Base-by-base conservation (phyloP, 495 filamentous ascomycete species). In the Penicillium fimorum region DNA sequence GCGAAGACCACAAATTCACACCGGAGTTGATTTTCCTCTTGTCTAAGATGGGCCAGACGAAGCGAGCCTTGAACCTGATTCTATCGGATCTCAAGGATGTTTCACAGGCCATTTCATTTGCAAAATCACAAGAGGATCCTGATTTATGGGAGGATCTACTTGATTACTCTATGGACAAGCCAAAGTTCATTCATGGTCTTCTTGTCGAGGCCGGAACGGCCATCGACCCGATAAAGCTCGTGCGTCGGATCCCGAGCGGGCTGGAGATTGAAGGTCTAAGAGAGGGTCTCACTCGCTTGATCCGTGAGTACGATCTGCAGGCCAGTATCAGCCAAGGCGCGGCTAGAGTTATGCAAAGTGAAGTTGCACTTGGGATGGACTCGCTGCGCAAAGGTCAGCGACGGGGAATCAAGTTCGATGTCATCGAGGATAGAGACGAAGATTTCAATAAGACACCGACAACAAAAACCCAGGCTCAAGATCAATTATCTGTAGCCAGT, bases 131-230 rank as follows among this genome's bases (percentile, higher is more conserved):
- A 67, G 82, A 92, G 55, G 93, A 97, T 56, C 83, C 84, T 0
- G 89, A 93, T 61, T 80, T 98, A 0, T 98, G 94, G 94, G 87
- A 96, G 58, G 94, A 98, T 63, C 80, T 98, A 10, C 84, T 98
- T 20, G 83, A 92, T 56, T 97, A 97, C 74, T 88, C 84, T 22
- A 97, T 98, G 95, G 90, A 96, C 70, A 96, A 96, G 60, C 94
- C 94, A 0, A 82, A 82, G 13, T 98, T 98, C 74, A 96, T 98
- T 54, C 86, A 90, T 17, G 95, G 89, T 3, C 76, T 98, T 8
- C 82, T 98, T 2, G 90, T 96, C 59, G 91, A 97, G 70, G 92
- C 95, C 5, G 94, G 95, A 12, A 96, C 92, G 4, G 82, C 90
- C 4, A 92, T 97, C 49, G 85, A 96, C 61, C 93, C 93, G 0